phyloP scores from a whole-genome alignment of 768 basidiomycete species.

The Podaxis sp. region DNA sequence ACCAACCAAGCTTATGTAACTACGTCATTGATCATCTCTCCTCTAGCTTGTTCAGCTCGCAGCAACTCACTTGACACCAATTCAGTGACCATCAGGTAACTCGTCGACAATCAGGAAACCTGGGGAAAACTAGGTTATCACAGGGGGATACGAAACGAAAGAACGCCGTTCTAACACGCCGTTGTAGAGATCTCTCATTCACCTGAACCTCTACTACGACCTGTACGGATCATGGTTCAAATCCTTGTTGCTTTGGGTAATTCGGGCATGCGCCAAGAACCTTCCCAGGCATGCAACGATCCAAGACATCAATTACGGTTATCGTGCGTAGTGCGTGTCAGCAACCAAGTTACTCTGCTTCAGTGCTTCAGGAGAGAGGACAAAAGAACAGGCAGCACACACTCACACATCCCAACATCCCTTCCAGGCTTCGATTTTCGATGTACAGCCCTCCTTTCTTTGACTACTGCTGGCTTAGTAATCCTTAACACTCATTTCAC shows the following conservation, averaged over 20 bases:
- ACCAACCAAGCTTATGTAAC: not conserved
- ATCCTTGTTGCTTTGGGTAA: not conserved
- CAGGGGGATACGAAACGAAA: not conserved
- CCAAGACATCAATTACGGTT: not conserved
- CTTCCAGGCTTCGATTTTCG: not conserved
- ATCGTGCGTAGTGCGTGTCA: not conserved
- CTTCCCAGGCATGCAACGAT: not conserved
- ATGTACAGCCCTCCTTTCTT: not conserved
- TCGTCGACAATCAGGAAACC: not conserved
- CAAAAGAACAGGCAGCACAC: not conserved
- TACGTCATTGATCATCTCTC: not conserved
- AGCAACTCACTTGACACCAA: not conserved
- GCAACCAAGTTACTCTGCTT: not conserved
- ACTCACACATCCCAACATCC: not conserved
- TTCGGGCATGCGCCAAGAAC: not conserved
- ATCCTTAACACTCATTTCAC: not conserved
- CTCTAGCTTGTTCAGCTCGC: not conserved
- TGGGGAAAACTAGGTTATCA: not conserved
- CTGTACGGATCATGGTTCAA: not conserved
- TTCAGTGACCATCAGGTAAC: not conserved
- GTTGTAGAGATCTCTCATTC: not conserved
- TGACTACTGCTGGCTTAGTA: not conserved
- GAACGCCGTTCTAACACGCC: not conserved
- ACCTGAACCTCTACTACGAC: not conserved
- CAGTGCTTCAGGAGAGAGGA: not conserved